A percentile compares a stretch with the other conserved stretches of the same genome.
phyloP scores from a whole-genome alignment of 345 rosid species.

The Firmiana major region DNA sequence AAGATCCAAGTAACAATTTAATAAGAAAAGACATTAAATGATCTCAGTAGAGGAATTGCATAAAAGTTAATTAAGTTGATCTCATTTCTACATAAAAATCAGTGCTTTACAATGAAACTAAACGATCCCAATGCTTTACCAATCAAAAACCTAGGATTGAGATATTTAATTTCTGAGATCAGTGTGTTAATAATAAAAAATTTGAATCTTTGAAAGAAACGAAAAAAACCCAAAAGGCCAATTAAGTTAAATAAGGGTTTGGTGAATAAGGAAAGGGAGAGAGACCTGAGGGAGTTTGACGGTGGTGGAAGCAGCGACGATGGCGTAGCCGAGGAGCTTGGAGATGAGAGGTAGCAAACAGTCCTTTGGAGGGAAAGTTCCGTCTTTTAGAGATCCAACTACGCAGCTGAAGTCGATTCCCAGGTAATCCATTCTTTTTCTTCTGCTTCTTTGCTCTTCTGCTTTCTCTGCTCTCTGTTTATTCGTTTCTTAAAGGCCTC shows the following conservation, averaged over 20 bases:
- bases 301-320: constrained; percentile 92
- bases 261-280: background rate
- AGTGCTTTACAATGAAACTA: background rate
- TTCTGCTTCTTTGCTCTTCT: background rate
- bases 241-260: background rate
- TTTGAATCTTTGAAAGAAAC: background rate
- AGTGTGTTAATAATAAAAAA: background rate
- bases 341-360: constrained; percentile 88
- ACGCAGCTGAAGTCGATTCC: constrained; percentile 45
- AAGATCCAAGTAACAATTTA: background rate
- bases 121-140: background rate
- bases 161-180: background rate
- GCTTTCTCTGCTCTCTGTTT: background rate
- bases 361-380: constrained; percentile 63
- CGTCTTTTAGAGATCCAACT: constrained; percentile 53
- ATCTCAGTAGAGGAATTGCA: background rate
- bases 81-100: background rate
- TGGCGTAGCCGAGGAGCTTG: constrained; percentile 87
- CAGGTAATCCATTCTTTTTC: constrained; percentile 5
- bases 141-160: background rate
- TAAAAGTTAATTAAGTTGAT: background rate
- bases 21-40: background rate
- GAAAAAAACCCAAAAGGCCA: background rate
- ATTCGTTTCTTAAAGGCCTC: no score
- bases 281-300: constrained; percentile 68